Evolutionary conservation across 148 eudicot species (phyloP), one percentile per base, ranked within the genome.

Genomic region (Fallopia convolvulus): DNA sequence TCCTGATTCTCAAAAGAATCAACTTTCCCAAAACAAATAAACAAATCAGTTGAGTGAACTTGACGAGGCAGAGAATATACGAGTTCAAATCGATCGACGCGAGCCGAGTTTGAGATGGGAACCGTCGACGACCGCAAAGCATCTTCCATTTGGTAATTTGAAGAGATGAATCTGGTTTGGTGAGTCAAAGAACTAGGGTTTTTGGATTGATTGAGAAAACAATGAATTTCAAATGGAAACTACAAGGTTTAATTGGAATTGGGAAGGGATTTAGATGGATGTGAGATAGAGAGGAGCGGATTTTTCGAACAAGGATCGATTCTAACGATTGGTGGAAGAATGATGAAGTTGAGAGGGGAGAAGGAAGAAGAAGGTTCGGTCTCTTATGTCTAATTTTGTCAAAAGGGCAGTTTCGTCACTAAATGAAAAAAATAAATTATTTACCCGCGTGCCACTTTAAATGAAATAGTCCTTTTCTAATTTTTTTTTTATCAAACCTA

Each of bases 31-130:
- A 26, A 26, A 26, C 30, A 26, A 26, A 26, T 26, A 26, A 26
- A 26, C 30, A 26, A 26, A 26, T 26, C 30, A 26, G 30, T 26
- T 26, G 7, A 81, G 39, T 1, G 91, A 89, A 40, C 98, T 95
- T 75, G 89, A 20, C 6, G 98, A 85, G 14, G 95, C 71, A 94
- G 87, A 49, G 97, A 95, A 26, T 95, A 78, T 18, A 87, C 82
- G 44, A 94, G 76, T 49, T 94, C 97, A 23, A 81, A 53, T 72
- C 78, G 70, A 60, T 89, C 90, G 3, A 90, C 90, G 30, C 77
- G 79, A 1, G 81, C 83, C 2, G 85, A 83, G 63, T 82, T 83
- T 1, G 95, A 92, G 30, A 90, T 89, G 5, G 91, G 83, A 8
- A 84, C 89, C 0, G 81, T 77, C 20, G 75, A 55, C 2, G 93